A percentile compares a stretch with the other conserved stretches of the same genome.
phyloP scores from a whole-genome alignment of 78 protist species.

The Bigelowiella natans region DNA sequence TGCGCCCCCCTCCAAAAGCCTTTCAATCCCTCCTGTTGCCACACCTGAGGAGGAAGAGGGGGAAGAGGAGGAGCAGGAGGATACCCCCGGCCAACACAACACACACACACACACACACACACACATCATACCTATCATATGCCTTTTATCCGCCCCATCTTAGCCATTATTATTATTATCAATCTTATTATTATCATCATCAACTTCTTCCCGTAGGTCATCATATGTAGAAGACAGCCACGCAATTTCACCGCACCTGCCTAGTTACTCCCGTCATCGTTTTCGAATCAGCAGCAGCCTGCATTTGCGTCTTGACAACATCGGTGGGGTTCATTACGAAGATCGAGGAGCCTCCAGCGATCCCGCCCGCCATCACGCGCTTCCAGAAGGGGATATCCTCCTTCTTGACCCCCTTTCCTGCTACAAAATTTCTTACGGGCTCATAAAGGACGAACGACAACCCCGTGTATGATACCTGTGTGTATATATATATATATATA shows the following conservation, averaged over 20 bases:
- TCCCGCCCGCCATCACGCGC: constrained; percentile 33
- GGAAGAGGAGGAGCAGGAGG: no score
- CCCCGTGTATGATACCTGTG: constrained; percentile 25
- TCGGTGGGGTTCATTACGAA: constrained; percentile 28
- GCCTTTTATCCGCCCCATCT: no score
- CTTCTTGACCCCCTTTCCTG: not conserved
- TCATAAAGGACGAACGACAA: constrained; percentile 19
- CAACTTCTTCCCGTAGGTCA: no score
- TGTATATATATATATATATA: not conserved
- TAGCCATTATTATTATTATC: no score
- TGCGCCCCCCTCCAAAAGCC: constrained; percentile 20
- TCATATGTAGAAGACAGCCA: no score
- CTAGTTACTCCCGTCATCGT: not conserved
- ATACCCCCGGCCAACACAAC: no score
- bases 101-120: no score
- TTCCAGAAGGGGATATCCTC: not conserved
- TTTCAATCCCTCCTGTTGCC: not conserved
- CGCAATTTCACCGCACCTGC: not conserved
- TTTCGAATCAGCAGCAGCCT: not conserved
- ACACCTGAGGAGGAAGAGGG: not conserved
- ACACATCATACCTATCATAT: no score
- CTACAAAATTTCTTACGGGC: constrained; percentile 22
- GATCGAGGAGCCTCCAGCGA: constrained; percentile 23
- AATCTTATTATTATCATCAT: no score
- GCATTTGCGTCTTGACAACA: constrained; percentile 39